Conservation (phyloP, 2,329 filamentous ascomycete species). For the Pseudocercospora fijiensis region DNA sequence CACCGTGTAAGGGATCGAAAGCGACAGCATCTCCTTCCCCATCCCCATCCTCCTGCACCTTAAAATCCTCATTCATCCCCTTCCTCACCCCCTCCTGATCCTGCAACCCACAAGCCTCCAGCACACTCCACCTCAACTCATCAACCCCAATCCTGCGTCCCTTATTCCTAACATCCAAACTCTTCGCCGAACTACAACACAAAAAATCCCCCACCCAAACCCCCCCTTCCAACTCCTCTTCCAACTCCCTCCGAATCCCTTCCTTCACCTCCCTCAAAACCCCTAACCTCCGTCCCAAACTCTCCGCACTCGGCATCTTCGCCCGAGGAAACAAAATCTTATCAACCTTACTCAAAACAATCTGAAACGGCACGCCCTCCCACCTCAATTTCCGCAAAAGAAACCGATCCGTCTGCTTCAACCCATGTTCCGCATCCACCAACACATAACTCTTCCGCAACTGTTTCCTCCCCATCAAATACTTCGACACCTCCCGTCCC, state of each 20-base stretch:
- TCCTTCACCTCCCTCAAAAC: conserved; percentile 44
- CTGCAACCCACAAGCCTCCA: conserved; percentile 61
- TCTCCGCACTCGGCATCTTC: conserved; percentile 30
- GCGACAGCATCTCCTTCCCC: not conserved
- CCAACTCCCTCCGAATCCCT: conserved; percentile 43
- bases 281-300: conserved; percentile 32
- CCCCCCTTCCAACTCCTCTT: conserved; percentile 42
- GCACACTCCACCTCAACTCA: conserved; percentile 62
- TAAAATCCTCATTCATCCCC: not conserved
- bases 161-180: conserved; percentile 47
- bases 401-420: conserved; percentile 60
- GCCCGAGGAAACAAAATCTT: conserved; percentile 47
- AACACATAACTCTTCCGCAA: conserved; percentile 64
- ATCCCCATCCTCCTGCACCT: conserved; percentile 5
- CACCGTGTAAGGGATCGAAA: not conserved
- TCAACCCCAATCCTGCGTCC: conserved; percentile 61
- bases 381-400: conserved; percentile 58
- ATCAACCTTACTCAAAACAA: conserved; percentile 67
- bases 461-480: conserved; percentile 61
- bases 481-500: conserved; percentile 68
- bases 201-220: conserved; percentile 59
- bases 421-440: conserved; percentile 61
- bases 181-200: conserved; percentile 56
- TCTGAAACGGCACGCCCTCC: conserved; percentile 61
- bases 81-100: conserved; percentile 1